Evolutionary conservation across 2,329 filamentous ascomycete species (phyloP).

Genomic region (Coleophoma crateriformis): DNA sequence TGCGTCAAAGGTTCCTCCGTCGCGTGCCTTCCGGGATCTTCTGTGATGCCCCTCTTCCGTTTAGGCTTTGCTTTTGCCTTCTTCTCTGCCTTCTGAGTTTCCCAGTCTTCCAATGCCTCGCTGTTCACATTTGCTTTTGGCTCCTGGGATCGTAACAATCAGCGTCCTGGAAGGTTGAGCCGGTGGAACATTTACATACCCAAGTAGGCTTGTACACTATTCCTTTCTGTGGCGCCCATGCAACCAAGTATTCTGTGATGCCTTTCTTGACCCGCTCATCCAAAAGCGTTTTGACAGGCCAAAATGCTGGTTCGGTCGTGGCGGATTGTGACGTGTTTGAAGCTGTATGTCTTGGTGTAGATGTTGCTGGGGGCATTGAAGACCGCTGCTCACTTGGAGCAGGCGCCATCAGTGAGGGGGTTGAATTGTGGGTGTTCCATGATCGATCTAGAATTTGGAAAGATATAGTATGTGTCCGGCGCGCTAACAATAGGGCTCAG

Average conservation of each 20-base stretch:
- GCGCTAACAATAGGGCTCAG: too few relatives aligned
- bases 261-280: neutral
- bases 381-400: neutral
- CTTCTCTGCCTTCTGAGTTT: neutral
- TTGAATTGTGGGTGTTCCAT: neutral
- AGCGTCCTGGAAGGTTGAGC: too few relatives aligned
- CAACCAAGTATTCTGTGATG: neutral
- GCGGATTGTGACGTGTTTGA: neutral
- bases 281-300: neutral
- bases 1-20: too few relatives aligned
- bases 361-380: neutral
- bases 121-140: neutral
- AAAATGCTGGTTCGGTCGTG: neutral
- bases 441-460: neutral
- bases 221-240: neutral
- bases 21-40: too few relatives aligned
- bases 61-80: too few relatives aligned
- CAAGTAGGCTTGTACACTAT: neutral
- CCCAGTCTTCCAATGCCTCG: neutral
- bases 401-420: neutral
- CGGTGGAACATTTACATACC: neutral
- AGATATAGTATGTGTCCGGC: neutral
- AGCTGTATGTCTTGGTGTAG: neutral
- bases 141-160: neutral
- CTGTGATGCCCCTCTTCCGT: too few relatives aligned